phyloP scores from a whole-genome alignment of 306 rosid genomes.

The Acacia melanoxylon region DNA sequence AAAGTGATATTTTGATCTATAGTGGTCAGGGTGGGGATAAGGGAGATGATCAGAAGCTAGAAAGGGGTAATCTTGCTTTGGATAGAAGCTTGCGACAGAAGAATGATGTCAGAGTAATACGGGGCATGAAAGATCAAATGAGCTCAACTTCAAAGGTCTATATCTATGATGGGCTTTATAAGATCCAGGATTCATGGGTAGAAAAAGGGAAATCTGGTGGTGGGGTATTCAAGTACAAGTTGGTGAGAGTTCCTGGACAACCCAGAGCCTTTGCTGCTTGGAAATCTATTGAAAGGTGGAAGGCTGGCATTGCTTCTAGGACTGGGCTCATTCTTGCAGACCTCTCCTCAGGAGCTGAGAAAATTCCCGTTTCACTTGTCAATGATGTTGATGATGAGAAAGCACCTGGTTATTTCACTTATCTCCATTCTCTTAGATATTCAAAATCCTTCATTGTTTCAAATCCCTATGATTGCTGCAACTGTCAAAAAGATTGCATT shows the following conservation, averaged over 20 bases:
- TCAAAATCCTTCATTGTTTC: constrained; percentile 52
- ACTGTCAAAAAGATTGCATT: constrained; percentile 47
- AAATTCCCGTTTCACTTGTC: constrained; percentile 62
- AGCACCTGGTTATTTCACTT: constrained; percentile 60
- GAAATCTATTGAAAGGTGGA: constrained; percentile 62
- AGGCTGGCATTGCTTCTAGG: constrained; percentile 49
- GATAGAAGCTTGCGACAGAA: constrained; percentile 54
- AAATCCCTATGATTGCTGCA: constrained; percentile 53
- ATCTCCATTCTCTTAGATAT: constrained; percentile 57
- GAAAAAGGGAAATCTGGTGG: constrained; percentile 60
- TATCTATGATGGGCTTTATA: constrained; percentile 71
- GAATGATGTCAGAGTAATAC: constrained; percentile 65
- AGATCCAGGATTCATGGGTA: constrained; percentile 60
- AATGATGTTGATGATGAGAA: constrained; percentile 65
- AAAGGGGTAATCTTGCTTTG: constrained; percentile 75
- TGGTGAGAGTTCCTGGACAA: constrained; percentile 61
- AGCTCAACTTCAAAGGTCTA: constrained; percentile 48
- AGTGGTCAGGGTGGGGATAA: constrained; percentile 69
- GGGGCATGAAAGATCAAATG: constrained; percentile 53
- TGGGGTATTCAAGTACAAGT: constrained; percentile 64
- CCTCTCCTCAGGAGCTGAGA: constrained; percentile 63
- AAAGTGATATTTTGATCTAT: constrained; percentile 57
- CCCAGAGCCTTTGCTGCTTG: constrained; percentile 50
- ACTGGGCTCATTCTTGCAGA: constrained; percentile 63
- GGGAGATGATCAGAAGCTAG: constrained; percentile 63